These are phyloP conservation scores for Fusarium nygamai DNA, from an alignment of 2,329 filamentous ascomycete species.

Conservation along the genomic window DNA sequence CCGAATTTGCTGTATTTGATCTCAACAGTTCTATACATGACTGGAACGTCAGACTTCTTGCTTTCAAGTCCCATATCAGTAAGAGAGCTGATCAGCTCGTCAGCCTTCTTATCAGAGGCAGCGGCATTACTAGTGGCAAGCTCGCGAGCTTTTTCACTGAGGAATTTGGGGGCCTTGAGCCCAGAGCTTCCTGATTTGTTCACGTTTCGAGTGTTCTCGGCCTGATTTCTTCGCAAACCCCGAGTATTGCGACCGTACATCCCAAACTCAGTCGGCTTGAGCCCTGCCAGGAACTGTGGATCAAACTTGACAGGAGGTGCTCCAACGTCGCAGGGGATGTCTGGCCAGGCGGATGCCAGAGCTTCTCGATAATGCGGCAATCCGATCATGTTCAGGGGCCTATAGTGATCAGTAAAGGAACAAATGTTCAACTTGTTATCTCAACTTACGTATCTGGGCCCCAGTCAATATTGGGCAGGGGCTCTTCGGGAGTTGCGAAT, in stretches of 20 bases:
- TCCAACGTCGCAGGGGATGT: conserved; percentile 85
- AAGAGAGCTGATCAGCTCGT: conserved; percentile 72
- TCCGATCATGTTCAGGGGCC: conserved; percentile 84
- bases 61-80: conserved; percentile 77
- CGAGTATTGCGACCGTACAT: conserved; percentile 81
- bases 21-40: conserved; percentile 92
- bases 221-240: conserved; percentile 80
- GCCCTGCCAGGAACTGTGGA: conserved; percentile 70
- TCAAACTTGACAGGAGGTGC: conserved; percentile 83
- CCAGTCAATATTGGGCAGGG: conserved; percentile 72
- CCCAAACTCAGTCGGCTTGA: conserved; percentile 79
- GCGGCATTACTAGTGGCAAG: conserved; percentile 58
- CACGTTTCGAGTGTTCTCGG: conserved; percentile 76
- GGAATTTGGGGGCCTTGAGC: conserved; percentile 84
- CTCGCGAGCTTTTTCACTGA: conserved; percentile 91
- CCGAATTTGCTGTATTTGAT: conserved; percentile 99
- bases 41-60: conserved; percentile 81
- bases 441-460: conserved; percentile 71
- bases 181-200: conserved; percentile 68
- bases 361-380: conserved; percentile 93
- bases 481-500: conserved; percentile 74
- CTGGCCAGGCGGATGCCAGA: conserved; percentile 90
- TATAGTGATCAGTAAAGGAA: conserved; percentile 45
- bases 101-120: conserved; percentile 55
- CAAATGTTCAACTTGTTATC: too few relatives aligned